Conservation (phyloP, 1,139 yeast species). For the Saccharomyces hybrid region DNA sequence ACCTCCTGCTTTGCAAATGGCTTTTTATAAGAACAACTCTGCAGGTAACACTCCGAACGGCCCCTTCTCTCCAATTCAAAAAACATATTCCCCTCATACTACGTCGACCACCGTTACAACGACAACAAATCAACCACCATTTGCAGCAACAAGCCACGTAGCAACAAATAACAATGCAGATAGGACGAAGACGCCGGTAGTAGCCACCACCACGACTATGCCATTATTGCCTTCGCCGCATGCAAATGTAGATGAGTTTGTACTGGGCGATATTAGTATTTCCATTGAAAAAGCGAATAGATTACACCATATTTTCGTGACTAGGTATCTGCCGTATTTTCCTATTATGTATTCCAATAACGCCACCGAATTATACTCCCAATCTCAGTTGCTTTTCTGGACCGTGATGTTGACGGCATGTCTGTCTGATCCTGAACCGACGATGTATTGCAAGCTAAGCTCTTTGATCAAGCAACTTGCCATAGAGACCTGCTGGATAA, state of each 20-base stretch:
- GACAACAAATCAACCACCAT: constrained; percentile 9
- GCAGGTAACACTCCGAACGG: constrained; percentile 13
- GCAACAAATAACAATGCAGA: background rate
- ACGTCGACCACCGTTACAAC: background rate
- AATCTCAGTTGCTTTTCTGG: constrained; percentile 85
- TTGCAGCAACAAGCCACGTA: constrained; percentile 2
- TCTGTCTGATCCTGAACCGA: constrained; percentile 79
- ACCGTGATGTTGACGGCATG: constrained; percentile 83
- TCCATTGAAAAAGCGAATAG: constrained; percentile 61
- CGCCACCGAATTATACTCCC: constrained; percentile 73
- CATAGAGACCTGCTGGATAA: constrained; percentile 87
- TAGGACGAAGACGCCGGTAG: constrained; percentile 12
- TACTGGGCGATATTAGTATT: constrained; percentile 65
- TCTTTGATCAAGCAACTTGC: constrained; percentile 79
- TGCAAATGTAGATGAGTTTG: constrained; percentile 49
- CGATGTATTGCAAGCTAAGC: constrained; percentile 67
- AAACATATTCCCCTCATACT: constrained; percentile 12
- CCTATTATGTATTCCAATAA: constrained; percentile 69
- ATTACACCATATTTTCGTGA: constrained; percentile 61
- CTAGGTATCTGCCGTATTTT: constrained; percentile 62
- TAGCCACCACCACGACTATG: constrained; percentile 27
- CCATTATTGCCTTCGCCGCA: constrained; percentile 31
- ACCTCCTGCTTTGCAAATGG: constrained; percentile 34
- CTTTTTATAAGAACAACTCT: constrained; percentile 30
- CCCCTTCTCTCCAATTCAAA: constrained; percentile 1